Conservation (phyloP, 257 asterid genomes). For the Capsicum rhomboideum region DNA sequence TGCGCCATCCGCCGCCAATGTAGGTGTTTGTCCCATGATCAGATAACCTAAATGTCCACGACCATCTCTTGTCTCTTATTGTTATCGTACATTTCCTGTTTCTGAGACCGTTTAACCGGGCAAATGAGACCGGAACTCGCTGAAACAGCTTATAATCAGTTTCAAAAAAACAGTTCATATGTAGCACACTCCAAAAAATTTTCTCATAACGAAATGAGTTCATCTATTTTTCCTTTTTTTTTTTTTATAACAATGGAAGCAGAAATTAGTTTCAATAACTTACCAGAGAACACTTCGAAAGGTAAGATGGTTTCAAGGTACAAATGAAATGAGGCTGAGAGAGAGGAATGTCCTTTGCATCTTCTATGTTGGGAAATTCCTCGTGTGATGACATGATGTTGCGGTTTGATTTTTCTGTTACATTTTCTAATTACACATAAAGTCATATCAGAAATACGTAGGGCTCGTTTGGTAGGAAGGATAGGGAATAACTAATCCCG, state of each 20-base stretch:
- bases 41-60: not conserved
- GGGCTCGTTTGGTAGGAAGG: too few species aligned
- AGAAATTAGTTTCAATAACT: not conserved
- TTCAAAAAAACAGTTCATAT: not conserved
- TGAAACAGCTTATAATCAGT: not conserved
- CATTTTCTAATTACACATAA: not conserved
- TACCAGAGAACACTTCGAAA: not conserved
- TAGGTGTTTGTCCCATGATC: not conserved
- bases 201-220: not conserved
- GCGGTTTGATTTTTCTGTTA: not conserved
- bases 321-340: not conserved
- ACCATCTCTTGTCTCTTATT: not conserved
- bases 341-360: not conserved
- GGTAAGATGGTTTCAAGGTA: not conserved
- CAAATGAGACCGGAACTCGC: not conserved
- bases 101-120: not conserved
- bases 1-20: not conserved
- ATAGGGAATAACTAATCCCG: too few species aligned
- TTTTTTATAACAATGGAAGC: not conserved
- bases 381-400: not conserved
- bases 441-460: not conserved
- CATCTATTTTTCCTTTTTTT: not conserved
- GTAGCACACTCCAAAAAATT: not conserved
- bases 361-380: not conserved
- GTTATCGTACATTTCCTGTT: too few species aligned